These are phyloP conservation scores for Stemphylium lycopersici DNA, from an alignment of 2,329 filamentous ascomycete species.

Conservation along the genomic window DNA sequence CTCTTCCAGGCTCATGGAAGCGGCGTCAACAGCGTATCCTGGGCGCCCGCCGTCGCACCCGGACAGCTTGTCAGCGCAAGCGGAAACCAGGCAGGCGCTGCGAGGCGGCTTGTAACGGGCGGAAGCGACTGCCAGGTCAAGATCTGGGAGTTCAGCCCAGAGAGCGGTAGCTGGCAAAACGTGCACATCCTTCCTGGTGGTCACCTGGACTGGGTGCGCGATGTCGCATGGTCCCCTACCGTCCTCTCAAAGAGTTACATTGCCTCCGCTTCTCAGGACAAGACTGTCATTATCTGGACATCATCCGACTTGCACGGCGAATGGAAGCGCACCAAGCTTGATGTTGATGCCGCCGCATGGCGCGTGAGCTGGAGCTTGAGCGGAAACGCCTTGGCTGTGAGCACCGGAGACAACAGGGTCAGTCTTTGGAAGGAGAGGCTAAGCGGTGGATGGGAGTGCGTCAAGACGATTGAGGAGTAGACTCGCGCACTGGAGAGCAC, in stretches of 20 bases:
- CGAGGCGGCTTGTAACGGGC: conserved; percentile 89
- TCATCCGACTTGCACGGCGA: conserved; percentile 59
- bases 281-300: conserved; percentile 98
- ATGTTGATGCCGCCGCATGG: conserved; percentile 91
- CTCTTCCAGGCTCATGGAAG: conserved; percentile 91
- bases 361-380: conserved; percentile 97
- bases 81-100: conserved; percentile 59
- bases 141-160: conserved; percentile 78
- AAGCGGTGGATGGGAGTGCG: conserved; percentile 93
- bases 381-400: conserved; percentile 93
- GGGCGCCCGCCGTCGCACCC: conserved; percentile 85
- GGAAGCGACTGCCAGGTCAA: conserved; percentile 93
- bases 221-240: conserved; percentile 96
- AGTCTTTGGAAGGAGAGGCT: conserved; percentile 98
- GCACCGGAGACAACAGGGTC: conserved; percentile 94
- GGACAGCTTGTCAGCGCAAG: conserved; percentile 81
- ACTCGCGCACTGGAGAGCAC: not conserved
- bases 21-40: conserved; percentile 94
- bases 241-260: conserved; percentile 97
- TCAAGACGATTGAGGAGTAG: conserved; percentile 93
- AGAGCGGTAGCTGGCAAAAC: conserved; percentile 60
- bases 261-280: conserved; percentile 92
- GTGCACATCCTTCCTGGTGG: conserved; percentile 72
- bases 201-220: conserved; percentile 95
- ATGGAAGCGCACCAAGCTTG: conserved; percentile 85